Evolutionary conservation across 352 stramenopile species (phyloP), one percentile per base, ranked within the genome.

Genomic region (Phytophthora hybrid): DNA sequence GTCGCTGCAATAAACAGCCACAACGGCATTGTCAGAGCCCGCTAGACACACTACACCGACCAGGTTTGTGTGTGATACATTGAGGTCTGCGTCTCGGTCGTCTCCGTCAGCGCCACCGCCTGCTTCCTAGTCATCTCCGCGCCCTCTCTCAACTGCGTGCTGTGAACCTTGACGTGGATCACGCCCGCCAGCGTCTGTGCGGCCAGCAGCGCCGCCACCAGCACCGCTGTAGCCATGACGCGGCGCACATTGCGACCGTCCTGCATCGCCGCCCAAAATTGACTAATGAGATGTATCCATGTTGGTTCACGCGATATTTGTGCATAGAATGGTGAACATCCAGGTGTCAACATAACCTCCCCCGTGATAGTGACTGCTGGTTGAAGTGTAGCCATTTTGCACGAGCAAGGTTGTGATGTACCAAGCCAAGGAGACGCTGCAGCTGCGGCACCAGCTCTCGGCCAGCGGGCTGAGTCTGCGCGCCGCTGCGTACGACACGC

Each of bases 391-490:
- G 41, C 53, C 44, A 83, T 81, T 73, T 55, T 34, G n/a, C 14
- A 47, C 34, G 34, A 16, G 9, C 34, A 4, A 41, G 1, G 10
- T 41, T 13, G 34, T 41, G 11, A 41, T 41, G 34, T 41, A 41
- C 34, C 10, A 41, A 41, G 34, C 55, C 56, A 85, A 77, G 55
- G 74, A 86, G 71, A 94, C 88, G 71, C 78, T 95, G 51, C 84
- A 96, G 63, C 75, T 94, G 46, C 84, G 89, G 9, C 89, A 96
- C 59, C 87, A 94, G 71, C 78, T 96, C 32, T 76, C 73, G 7
- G 86, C 84, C 59, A 82, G 73, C n/a, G 82, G 81, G 37, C 73
- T 93, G 59, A 74, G 71, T 18, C 79, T 94, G 47, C 77, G 78
- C n/a, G 79, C 78, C 0, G 77, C 82, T 1, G 63, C 84, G 16